Evolutionary conservation across 176 grass and related monocot species (phyloP), one percentile per base, ranked within the genome.

Genomic region (Pontederia crassipes): DNA sequence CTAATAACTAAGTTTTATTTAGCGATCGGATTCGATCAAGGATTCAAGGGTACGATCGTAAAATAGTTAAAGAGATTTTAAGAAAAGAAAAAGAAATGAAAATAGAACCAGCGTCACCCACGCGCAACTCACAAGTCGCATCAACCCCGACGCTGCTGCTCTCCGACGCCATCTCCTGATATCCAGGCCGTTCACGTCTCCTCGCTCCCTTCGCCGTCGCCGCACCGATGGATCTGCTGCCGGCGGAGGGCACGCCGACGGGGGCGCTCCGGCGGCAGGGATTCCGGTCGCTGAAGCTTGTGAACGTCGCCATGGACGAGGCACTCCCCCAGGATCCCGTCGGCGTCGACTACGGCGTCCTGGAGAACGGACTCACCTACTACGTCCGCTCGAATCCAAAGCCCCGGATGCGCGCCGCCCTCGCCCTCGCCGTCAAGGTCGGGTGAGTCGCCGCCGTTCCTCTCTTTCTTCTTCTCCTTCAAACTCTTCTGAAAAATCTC

Each of bases 391-490:
- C 81, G 60, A 98, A 98, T 54, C 81, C 76, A 49, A 98, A 98
- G 71, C 87, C 87, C 12, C 81, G 84, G 65, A 98, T 98, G 93
- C 84, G 88, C 20, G 93, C 93, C 17, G 93, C 88, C 35, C 93
- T 98, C 52, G 86, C 93, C 51, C 93, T 98, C 50, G 93, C 88
- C 82, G 93, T 92, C 79, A 98, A 92, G 84, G 84, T 91, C 87
- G 93, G 93, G 87, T 98, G 55, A 92, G 93, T 74, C 40, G 32
- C 32, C 32, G 32, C 32, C 12, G 17, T 61, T 48, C 48, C 70
- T 61, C 40, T 49, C 61, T 16, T 10, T 2, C 0, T 13, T 55
- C 32, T 45, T 69, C 11, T 40, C 32, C 32, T 40, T 2, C 32
- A 40, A 40, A 40, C 32, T 7, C 32, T 40, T 40, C 32, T 40